Evolutionary conservation across 805 yeast genomes (phyloP).

Genomic region (Saturnispora besseyi): DNA sequence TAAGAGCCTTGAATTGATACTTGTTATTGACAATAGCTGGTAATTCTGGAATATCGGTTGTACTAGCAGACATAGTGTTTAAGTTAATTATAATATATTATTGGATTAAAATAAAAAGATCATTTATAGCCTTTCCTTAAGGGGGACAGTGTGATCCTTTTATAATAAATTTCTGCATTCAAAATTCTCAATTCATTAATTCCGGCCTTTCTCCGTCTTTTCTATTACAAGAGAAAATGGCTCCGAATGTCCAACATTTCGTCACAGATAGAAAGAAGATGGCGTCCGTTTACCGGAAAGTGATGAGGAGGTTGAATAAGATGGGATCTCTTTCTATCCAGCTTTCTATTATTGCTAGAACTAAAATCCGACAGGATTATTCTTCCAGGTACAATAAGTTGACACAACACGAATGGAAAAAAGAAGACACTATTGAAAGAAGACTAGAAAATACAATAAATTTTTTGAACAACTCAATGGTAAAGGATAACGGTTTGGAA

Average conservation of each 20-base stretch:
- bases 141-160: no score
- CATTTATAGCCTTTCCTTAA: not conserved
- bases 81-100: no score
- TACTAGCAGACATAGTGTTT: not conserved
- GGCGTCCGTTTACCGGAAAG: not conserved
- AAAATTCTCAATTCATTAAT: no score
- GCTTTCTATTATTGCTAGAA: not conserved
- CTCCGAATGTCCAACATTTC: no score
- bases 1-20: slow-evolving; percentile 12
- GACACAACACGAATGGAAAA: not conserved
- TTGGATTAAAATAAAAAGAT: no score
- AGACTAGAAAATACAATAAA: slow-evolving; percentile 2
- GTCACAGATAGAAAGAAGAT: not conserved
- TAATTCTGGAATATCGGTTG: not conserved
- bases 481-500: not conserved
- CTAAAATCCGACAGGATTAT: slow-evolving; percentile 5
- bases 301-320: not conserved
- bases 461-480: slow-evolving; percentile 1
- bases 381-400: not conserved
- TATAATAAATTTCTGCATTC: no score
- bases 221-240: not conserved
- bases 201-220: not conserved
- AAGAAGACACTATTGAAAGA: not conserved
- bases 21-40: slow-evolving; percentile 9
- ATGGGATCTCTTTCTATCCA: not conserved